phyloP scores from a whole-genome alignment of 352 stramenopile genomes.

The Thalassiosira livingstoniorum region DNA sequence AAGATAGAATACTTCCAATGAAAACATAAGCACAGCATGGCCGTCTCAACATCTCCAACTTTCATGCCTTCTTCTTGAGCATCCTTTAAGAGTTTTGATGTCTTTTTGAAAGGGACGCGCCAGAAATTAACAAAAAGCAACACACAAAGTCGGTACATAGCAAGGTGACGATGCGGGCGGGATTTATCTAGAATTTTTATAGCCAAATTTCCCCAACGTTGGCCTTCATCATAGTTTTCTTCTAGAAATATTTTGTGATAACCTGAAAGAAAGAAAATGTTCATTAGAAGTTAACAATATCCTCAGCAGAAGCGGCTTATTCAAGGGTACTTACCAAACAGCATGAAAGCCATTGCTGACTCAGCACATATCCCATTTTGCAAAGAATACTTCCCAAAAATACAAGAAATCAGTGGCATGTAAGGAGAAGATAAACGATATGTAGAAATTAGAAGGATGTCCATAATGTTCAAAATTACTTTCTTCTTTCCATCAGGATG shows the following conservation, averaged over 20 bases:
- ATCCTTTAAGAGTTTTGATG: neutral
- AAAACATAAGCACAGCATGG: neutral
- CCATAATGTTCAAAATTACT: slow-evolving; percentile 5
- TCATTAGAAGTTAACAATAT: neutral
- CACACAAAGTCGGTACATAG: neutral
- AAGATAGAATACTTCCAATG: neutral
- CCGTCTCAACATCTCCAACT: slow-evolving; percentile 4
- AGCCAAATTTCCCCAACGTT: neutral
- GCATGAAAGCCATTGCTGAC: slow-evolving; percentile 13
- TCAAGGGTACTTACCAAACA: neutral
- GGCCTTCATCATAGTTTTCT: slow-evolving; percentile 8
- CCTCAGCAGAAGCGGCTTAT: neutral
- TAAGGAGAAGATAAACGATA: slow-evolving; percentile 17
- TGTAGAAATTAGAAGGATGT: neutral
- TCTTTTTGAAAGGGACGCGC: slow-evolving; percentile 1
- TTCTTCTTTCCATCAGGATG: too few species aligned
- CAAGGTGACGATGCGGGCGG: neutral
- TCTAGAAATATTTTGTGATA: slow-evolving; percentile 9
- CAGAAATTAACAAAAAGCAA: slow-evolving; percentile 1
- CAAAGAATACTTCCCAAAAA: slow-evolving; percentile 23
- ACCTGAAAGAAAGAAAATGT: slow-evolving; percentile 21
- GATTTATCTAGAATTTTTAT: slow-evolving; percentile 4
- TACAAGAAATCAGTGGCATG: slow-evolving; percentile 17
- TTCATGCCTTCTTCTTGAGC: slow-evolving; percentile 6
- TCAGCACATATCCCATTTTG: slow-evolving; percentile 20